Evolutionary conservation across 2,329 filamentous ascomycete species (phyloP).

Genomic region (Cladophialophora immunda): DNA sequence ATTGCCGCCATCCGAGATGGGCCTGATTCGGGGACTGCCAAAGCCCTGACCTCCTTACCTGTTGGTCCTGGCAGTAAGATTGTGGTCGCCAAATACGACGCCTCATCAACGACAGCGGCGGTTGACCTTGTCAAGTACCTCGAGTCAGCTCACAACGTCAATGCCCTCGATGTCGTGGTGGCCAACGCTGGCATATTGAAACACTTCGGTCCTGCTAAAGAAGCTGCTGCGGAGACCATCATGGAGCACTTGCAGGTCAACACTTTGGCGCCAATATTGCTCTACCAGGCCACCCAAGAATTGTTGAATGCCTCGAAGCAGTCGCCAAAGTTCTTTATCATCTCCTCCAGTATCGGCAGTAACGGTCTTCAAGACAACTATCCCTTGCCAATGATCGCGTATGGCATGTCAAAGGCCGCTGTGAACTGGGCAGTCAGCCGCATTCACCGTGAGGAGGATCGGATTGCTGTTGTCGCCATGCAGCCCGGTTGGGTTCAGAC

Average conservation of each 20-base stretch:
- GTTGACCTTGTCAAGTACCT: conserved; percentile 45
- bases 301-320: conserved; percentile 44
- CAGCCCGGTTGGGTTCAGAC: conserved; percentile 48
- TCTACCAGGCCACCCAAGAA: conserved; percentile 49
- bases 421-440: conserved; percentile 40
- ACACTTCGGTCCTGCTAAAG: conserved; percentile 44
- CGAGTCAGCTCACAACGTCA: conserved; percentile 45
- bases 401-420: conserved; percentile 41
- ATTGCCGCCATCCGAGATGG: conserved; percentile 38
- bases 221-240: conserved; percentile 50
- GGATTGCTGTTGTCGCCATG: conserved; percentile 42
- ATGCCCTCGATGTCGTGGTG: conserved; percentile 59
- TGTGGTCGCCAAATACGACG: conserved; percentile 54
- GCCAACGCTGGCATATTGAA: conserved; percentile 59
- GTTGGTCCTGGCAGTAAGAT: conserved; percentile 47
- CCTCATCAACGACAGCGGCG: conserved; percentile 45
- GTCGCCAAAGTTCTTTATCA: conserved; percentile 49
- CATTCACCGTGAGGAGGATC: conserved; percentile 40
- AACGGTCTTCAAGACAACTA: conserved; percentile 44
- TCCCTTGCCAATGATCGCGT: conserved; percentile 36
- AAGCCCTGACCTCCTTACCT: conserved; percentile 47
- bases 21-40: conserved; percentile 25
- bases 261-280: conserved; percentile 43
- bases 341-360: conserved; percentile 50
- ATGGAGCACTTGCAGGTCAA: conserved; percentile 54